Percentiles rank a stretch among this genome's conserved stretches.
Conservation (phyloP, 2,329 filamentous ascomycete genomes). For the Botrytis fabae region DNA sequence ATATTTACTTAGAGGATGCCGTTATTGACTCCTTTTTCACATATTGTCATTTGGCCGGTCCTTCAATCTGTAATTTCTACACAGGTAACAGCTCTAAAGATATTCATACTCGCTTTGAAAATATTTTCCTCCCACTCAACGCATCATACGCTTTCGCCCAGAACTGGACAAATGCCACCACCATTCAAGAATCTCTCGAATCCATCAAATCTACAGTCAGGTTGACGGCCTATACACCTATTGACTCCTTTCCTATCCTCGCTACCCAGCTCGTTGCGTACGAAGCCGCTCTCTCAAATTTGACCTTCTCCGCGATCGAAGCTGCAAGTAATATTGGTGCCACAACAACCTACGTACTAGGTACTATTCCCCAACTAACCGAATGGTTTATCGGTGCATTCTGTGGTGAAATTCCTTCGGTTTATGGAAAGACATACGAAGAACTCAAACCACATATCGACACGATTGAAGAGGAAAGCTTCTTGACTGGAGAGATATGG, state of each 20-base stretch:
- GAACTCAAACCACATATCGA: conserved; percentile 1
- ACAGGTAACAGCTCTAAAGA: conserved; percentile 30
- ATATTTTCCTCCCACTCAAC: conserved; percentile 25
- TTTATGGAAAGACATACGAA: conserved; percentile 3
- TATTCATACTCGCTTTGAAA: conserved; percentile 32
- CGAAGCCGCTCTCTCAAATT: not conserved
- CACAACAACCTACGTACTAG: not conserved
- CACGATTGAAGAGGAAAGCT: conserved; percentile 41
- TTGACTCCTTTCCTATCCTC: not conserved
- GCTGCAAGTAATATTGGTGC: not conserved
- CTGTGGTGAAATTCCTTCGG: not conserved
- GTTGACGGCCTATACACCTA: conserved; percentile 8
- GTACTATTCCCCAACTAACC: not conserved
- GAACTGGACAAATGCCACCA: conserved; percentile 31
- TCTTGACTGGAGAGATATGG: conserved; percentile 46
- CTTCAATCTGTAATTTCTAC: conserved; percentile 32
- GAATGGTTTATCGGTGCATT: conserved; percentile 12
- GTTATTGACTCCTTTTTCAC: conserved; percentile 33
- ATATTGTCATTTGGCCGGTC: conserved; percentile 41
- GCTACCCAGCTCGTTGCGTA: conserved; percentile 2
- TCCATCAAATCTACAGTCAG: not conserved
- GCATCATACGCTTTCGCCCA: conserved; percentile 25
- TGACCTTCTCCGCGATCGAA: conserved; percentile 11
- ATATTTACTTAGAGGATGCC: conserved; percentile 31
- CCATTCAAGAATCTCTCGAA: conserved; percentile 4